phyloP scores from a whole-genome alignment of 768 basidiomycete species.

The Leucocoprinus birnbaumii region DNA sequence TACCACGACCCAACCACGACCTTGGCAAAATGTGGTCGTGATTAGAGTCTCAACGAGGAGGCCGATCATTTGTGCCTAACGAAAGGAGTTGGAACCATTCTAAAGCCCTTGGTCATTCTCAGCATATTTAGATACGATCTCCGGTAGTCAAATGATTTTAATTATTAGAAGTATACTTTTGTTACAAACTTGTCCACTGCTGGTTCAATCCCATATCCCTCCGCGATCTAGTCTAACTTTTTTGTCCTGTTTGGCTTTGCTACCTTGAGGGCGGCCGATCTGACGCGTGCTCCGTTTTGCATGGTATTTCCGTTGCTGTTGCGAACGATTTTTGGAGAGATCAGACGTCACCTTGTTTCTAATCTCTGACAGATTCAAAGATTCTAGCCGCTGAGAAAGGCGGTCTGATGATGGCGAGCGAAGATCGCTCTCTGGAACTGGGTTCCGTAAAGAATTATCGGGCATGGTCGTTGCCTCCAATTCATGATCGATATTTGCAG shows the following conservation, averaged over 20 bases:
- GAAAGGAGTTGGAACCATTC: too few relatives aligned
- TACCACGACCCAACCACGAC: too few relatives aligned
- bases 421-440: conserved; percentile 30
- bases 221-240: conserved; percentile 58
- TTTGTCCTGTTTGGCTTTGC: conserved; percentile 81
- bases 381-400: conserved; percentile 40
- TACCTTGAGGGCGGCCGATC: conserved; percentile 71
- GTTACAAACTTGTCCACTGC: neutral
- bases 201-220: conserved; percentile 55
- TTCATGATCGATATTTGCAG: neutral
- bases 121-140: too few relatives aligned
- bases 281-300: conserved; percentile 64
- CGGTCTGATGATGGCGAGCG: conserved; percentile 33
- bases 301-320: conserved; percentile 75
- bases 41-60: conserved; percentile 3
- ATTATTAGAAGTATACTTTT: too few relatives aligned
- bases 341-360: conserved; percentile 62
- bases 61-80: neutral
- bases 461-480: neutral
- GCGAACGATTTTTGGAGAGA: conserved; percentile 53
- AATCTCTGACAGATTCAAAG: conserved; percentile 43
- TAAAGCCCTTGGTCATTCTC: too few relatives aligned
- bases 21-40: too few relatives aligned
- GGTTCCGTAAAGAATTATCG: conserved; percentile 14
- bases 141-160: too few relatives aligned